Evolutionary conservation across 208 protist species (phyloP).

Genomic region (Crithidia brevicula): DNA sequence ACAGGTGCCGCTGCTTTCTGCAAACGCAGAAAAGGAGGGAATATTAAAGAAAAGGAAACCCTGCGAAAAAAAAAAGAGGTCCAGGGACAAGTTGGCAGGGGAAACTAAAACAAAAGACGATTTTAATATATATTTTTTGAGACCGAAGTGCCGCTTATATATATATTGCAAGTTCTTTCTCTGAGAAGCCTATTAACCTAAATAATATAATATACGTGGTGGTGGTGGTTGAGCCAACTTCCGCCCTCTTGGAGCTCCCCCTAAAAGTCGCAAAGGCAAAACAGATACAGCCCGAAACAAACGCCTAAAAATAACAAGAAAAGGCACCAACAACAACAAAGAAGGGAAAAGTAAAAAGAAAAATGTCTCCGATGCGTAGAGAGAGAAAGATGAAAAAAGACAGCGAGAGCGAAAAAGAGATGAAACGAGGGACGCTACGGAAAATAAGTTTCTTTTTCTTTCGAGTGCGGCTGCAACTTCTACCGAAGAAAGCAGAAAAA

Average conservation of each 20-base stretch:
- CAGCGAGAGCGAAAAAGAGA: conserved; percentile 9
- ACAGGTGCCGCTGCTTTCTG: no score
- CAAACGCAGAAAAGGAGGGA: not conserved
- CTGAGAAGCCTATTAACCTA: no score
- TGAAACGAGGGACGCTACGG: not conserved
- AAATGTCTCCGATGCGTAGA: conserved; percentile 13
- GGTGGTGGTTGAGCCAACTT: no score
- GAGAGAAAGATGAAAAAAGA: conserved; percentile 6
- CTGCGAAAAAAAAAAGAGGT: conserved; percentile 5
- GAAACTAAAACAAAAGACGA: conserved; percentile 2
- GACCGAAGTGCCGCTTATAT: no score
- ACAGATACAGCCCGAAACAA: not conserved
- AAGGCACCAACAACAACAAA: conserved; percentile 1
- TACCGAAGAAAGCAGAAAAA: conserved; percentile 10
- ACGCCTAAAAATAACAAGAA: conserved; percentile 8
- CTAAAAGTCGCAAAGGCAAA: no score
- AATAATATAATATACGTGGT: no score
- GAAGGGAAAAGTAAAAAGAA: conserved; percentile 11
- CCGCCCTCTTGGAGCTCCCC: no score
- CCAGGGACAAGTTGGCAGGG: no score
- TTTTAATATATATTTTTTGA: no score
- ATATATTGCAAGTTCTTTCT: no score
- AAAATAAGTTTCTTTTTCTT: not conserved
- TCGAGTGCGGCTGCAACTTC: not conserved
- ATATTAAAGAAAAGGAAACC: not conserved